Conservation (phyloP, 2,329 filamentous ascomycete genomes). For the Epichloe brachyelytri region DNA sequence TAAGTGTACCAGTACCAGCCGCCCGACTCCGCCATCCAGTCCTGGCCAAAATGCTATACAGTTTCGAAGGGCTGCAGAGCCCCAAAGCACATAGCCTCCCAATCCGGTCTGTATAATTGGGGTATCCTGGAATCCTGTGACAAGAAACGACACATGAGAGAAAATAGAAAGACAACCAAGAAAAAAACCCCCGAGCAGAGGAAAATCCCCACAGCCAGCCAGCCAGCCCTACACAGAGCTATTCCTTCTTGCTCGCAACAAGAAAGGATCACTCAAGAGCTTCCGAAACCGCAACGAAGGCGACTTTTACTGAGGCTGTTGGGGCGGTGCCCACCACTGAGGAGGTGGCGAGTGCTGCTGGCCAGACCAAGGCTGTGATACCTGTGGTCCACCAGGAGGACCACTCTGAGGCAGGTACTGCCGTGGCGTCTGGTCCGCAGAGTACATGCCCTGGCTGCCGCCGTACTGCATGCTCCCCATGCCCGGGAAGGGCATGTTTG, state of each 20-base stretch:
- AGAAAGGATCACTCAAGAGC: background rate
- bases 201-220: background rate
- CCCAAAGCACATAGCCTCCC: constrained; percentile 24
- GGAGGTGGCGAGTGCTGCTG: constrained; percentile 53
- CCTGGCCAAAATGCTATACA: constrained; percentile 22
- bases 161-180: constrained; percentile 8
- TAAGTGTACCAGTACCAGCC: constrained; percentile 10
- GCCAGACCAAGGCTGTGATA: constrained; percentile 40
- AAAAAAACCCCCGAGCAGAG: background rate
- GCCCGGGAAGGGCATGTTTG: constrained; percentile 47
- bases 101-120: constrained; percentile 21
- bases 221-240: background rate
- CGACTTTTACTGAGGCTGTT: constrained; percentile 27
- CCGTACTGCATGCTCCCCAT: constrained; percentile 49
- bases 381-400: constrained; percentile 33
- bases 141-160: constrained; percentile 13
- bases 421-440: constrained; percentile 48
- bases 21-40: constrained; percentile 27
- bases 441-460: constrained; percentile 44
- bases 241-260: background rate
- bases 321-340: constrained; percentile 42
- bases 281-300: background rate
- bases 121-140: constrained; percentile 22
- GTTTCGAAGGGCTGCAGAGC: constrained; percentile 15
- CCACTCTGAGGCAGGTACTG: constrained; percentile 54